Conservation (phyloP, 495 filamentous ascomycete species). For the Talaromyces thailandensis region DNA sequence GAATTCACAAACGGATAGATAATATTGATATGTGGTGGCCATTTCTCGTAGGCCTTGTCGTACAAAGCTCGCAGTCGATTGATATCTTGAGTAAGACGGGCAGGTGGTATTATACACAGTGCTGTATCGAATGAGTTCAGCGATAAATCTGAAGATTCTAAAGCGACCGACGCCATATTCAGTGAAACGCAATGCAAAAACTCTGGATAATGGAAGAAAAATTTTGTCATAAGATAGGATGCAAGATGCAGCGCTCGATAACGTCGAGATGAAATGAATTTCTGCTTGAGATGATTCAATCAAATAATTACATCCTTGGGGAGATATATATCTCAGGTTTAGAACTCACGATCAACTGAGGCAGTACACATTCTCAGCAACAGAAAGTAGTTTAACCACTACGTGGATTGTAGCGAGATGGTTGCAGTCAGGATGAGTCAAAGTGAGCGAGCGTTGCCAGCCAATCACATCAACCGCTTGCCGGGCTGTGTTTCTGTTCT, state of each 20-base stretch:
- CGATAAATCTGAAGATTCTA: neutral
- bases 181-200: neutral
- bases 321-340: neutral
- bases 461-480: neutral
- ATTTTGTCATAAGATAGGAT: neutral
- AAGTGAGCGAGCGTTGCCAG: neutral
- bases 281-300: neutral
- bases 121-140: slow-evolving; percentile 35
- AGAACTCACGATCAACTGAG: neutral
- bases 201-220: neutral
- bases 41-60: slow-evolving; percentile 46
- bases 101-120: slow-evolving; percentile 40
- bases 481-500: neutral
- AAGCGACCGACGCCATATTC: neutral
- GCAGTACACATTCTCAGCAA: neutral
- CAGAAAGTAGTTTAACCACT: neutral
- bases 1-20: slow-evolving; percentile 48
- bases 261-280: neutral
- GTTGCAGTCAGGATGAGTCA: slow-evolving; percentile 6
- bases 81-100: slow-evolving; percentile 25
- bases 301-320: neutral
- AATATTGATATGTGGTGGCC: slow-evolving; percentile 53
- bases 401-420: no score
- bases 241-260: neutral
- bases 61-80: slow-evolving; percentile 42